Base-by-base conservation (phyloP, 75 land plant genomes). In the Sequoiadendron giganteum region DNA sequence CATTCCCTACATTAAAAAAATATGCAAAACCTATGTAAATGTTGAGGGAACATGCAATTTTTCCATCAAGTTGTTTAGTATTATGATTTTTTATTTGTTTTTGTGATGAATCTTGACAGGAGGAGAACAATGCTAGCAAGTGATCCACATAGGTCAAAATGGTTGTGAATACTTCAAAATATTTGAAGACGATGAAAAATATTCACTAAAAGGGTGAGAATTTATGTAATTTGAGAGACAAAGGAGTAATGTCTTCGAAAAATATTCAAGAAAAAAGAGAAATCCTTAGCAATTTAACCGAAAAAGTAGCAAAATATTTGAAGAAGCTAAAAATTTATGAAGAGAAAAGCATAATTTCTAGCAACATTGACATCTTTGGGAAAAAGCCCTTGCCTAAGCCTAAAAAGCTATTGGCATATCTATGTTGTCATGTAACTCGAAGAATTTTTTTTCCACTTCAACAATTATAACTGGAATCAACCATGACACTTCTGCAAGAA, bases 371-470 rank as follows among this genome's bases (percentile, higher is more conserved):
- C 30, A 85, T 14, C 2, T 47, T 72, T 42, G 45, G 36, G 39
- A 85, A n/a, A 86, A 48, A 21, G 70, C 86, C 88, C n/a, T 55
- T 38, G 13, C 36, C 13, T 36, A 48, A 52, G 85, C 85, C 54
- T n/a, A 21, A 47, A 52, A 48, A 84, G 52, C 89, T 89, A 19
- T 89, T 87, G 11, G 39, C 89, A 13, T 89, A 89, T 82, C 89
- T 89, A 8, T 78, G 89, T 19, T 89, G 89, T 40, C 55, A 89
- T 56, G 72, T 40, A n/a, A n/a, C n/a, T n/a, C n/a, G n/a, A n/a
- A n/a, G n/a, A 89, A 48, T n/a, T n/a, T n/a, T 89, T 89, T 43
- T 89, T 82, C 52, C 87, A 89, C 81, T 89, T 88, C 83, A 89
- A 89, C 89, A 89, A 87, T 43, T 87, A 87, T 38, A 87, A 87